These are phyloP conservation scores for Macrocybe gigantea DNA, from an alignment of 768 basidiomycete genomes.

Conservation along the genomic window DNA sequence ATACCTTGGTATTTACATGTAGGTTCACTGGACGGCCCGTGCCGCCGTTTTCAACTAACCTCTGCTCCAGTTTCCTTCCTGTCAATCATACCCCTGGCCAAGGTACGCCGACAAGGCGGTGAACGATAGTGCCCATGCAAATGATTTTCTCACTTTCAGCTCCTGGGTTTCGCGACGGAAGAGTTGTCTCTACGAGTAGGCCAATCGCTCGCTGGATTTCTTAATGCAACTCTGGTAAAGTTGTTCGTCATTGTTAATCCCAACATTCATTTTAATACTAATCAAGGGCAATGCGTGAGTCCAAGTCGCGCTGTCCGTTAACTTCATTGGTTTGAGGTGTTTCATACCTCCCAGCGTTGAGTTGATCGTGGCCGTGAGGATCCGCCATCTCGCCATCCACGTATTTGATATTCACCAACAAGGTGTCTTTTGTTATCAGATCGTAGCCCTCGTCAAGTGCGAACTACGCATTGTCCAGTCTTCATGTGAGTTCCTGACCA, in stretches of 20 bases:
- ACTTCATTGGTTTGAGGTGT: neutral
- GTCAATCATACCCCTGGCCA: constrained; percentile 81
- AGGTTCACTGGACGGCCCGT: constrained; percentile 19
- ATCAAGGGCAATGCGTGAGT: constrained; percentile 46
- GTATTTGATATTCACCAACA: neutral
- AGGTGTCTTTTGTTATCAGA: constrained; percentile 20
- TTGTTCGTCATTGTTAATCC: neutral
- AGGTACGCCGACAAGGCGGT: constrained; percentile 31
- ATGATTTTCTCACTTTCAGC: constrained; percentile 26
- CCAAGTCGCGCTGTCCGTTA: neutral
- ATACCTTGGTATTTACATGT: constrained; percentile 75
- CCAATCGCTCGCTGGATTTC: constrained; percentile 74
- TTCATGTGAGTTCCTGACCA: constrained; percentile 49
- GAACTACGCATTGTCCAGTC: constrained; percentile 76
- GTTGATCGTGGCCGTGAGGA: constrained; percentile 71
- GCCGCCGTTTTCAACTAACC: too few species aligned
- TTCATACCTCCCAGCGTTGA: constrained; percentile 39
- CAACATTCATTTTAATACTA: neutral
- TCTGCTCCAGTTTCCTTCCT: constrained; percentile 57
- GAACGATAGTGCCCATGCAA: neutral
- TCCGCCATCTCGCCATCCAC: neutral
- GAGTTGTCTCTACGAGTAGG: constrained; percentile 79
- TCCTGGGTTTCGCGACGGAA: constrained; percentile 82
- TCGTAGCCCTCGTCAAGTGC: constrained; percentile 43
- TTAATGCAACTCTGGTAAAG: constrained; percentile 79